Conservation (phyloP, 2,329 filamentous ascomycete genomes). For the Stagonosporopsis cucurbitacearum region DNA sequence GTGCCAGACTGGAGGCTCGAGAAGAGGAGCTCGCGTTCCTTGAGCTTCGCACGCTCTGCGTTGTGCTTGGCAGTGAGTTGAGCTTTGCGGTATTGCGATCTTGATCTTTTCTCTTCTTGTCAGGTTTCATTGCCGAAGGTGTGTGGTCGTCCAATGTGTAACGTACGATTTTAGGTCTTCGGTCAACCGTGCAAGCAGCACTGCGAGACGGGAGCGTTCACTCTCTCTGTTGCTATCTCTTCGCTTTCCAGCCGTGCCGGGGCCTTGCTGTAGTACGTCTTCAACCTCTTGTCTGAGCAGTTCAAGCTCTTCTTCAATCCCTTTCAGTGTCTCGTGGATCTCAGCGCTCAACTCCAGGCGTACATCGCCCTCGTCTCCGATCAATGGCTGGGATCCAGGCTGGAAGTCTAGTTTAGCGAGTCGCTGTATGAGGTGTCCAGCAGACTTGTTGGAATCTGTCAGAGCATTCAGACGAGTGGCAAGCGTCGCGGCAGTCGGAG, state of each 20-base stretch:
- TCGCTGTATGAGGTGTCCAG: constrained; percentile 62
- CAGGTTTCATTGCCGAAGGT: constrained; percentile 4
- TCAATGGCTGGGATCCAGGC: constrained; percentile 65
- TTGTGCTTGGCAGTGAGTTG: constrained; percentile 79
- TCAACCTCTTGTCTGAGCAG: constrained; percentile 78
- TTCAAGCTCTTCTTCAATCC: constrained; percentile 84
- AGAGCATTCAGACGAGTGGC: constrained; percentile 59
- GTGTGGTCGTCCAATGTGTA: background rate
- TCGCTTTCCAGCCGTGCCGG: constrained; percentile 38
- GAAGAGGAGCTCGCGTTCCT: constrained; percentile 78
- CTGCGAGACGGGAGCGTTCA: constrained; percentile 69
- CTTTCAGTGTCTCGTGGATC: constrained; percentile 78
- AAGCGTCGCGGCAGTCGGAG: constrained; percentile 49
- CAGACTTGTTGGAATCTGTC: constrained; percentile 60
- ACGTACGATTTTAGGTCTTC: constrained; percentile 75
- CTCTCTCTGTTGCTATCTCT: constrained; percentile 63
- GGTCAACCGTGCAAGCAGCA: constrained; percentile 69
- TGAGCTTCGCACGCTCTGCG: constrained; percentile 73
- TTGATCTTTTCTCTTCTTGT: constrained; percentile 52
- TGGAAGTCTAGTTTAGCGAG: constrained; percentile 66
- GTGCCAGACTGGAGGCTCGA: constrained; percentile 63
- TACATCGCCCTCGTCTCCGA: constrained; percentile 67
- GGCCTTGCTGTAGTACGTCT: constrained; percentile 62
- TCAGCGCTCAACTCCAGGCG: constrained; percentile 78
- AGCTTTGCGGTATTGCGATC: constrained; percentile 78